Conservation (phyloP, 148 eudicot species). For the Rhododendron simsii region DNA sequence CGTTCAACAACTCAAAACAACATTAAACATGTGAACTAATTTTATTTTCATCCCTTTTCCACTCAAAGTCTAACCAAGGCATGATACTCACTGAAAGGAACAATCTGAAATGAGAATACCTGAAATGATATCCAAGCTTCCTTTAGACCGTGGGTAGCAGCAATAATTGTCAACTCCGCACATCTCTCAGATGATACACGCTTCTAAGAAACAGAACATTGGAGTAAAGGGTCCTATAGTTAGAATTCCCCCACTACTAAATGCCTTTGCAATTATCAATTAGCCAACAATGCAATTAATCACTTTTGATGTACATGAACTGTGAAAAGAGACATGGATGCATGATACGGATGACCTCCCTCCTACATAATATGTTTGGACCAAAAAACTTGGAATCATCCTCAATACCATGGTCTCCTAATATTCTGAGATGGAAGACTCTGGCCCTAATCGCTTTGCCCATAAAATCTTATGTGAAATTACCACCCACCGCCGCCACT, state of each 20-base stretch:
- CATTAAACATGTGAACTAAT: background rate
- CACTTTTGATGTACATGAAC: background rate
- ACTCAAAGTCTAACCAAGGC: background rate
- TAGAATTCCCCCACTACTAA: background rate
- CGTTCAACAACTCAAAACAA: background rate
- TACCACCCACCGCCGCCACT: background rate
- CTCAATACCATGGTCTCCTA: background rate
- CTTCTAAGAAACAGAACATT: conserved; percentile 36
- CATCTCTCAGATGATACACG: conserved; percentile 86
- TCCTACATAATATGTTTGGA: background rate
- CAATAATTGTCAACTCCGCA: conserved; percentile 80
- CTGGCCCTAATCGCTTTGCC: background rate
- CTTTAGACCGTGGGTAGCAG: conserved; percentile 89
- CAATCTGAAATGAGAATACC: conserved; percentile 30
- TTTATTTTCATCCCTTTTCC: background rate
- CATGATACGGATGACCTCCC: background rate
- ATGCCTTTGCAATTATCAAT: background rate
- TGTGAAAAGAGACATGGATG: background rate
- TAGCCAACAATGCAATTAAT: background rate
- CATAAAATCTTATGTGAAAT: background rate
- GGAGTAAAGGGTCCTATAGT: background rate
- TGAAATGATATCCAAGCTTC: conserved; percentile 98
- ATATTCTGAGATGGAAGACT: background rate
- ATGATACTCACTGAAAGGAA: background rate
- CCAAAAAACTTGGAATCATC: background rate